Evolutionary conservation across 768 basidiomycete genomes (phyloP).

Genomic region (Amanita thiersii): DNA sequence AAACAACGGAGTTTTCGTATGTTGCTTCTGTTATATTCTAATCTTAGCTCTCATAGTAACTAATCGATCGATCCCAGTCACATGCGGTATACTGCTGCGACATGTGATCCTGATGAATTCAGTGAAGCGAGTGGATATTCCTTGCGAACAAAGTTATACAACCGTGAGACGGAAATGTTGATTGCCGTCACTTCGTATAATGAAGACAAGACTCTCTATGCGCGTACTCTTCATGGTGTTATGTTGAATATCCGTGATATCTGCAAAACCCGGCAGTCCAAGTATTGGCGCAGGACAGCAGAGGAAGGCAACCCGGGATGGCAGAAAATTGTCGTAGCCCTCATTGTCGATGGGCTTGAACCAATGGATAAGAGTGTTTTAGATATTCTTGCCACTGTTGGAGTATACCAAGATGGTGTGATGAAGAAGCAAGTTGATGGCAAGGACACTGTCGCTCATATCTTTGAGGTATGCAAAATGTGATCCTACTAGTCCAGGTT

Average conservation of each 20-base stretch:
- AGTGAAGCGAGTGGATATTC: slow-evolving; percentile 73
- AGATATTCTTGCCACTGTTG: slow-evolving; percentile 82
- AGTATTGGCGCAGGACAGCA: slow-evolving; percentile 79
- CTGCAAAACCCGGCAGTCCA: slow-evolving; percentile 91
- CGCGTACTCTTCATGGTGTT: slow-evolving; percentile 88
- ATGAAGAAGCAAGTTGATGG: slow-evolving; percentile 91
- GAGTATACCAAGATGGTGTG: slow-evolving; percentile 90
- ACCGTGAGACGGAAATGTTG: slow-evolving; percentile 85
- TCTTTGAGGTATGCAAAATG: slow-evolving; percentile 79
- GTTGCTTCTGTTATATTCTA: slow-evolving; percentile 18
- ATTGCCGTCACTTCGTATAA: slow-evolving; percentile 95
- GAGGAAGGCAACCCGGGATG: slow-evolving; percentile 83
- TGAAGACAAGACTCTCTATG: slow-evolving; percentile 87
- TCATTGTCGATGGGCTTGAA: slow-evolving; percentile 90
- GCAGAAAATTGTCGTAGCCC: slow-evolving; percentile 86
- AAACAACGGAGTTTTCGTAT: slow-evolving; percentile 87
- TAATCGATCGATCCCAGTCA: slow-evolving; percentile 36
- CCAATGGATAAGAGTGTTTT: slow-evolving; percentile 94
- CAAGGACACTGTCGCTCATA: slow-evolving; percentile 87
- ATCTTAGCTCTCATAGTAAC: slow-evolving; percentile 1
- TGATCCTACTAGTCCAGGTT: too few species aligned
- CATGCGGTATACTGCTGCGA: slow-evolving; percentile 92
- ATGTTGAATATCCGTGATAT: slow-evolving; percentile 98
- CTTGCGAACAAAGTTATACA: slow-evolving; percentile 76
- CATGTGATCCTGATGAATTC: slow-evolving; percentile 88